Conservation (phyloP, 371 early-diverging fungal genomes). For the Mortierella sp. region DNA sequence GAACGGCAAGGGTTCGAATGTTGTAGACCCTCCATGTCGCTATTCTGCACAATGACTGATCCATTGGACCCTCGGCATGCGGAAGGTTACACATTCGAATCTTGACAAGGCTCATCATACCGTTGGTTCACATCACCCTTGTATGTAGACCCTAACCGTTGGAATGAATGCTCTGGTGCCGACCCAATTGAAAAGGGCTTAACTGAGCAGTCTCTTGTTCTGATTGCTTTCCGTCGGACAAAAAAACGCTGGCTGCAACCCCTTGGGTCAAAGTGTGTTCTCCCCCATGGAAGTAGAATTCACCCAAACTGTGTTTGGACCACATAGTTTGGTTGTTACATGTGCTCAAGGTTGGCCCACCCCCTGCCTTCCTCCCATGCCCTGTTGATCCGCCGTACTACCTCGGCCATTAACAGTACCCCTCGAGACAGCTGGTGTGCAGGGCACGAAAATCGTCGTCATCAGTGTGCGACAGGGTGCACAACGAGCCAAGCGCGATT, state of each 20-base stretch:
- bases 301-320: constrained; percentile 50
- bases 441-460: constrained; percentile 2
- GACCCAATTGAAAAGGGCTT: neutral
- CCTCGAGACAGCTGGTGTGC: neutral
- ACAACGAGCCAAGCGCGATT: neutral
- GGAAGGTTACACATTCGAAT: too few relatives aligned
- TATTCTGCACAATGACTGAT: too few relatives aligned
- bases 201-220: neutral
- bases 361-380: neutral
- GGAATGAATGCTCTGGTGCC: neutral
- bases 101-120: too few relatives aligned
- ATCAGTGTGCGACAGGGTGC: neutral
- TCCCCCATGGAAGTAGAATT: neutral
- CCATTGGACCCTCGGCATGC: too few relatives aligned
- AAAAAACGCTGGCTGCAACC: neutral
- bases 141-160: neutral
- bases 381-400: neutral
- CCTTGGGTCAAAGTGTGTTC: constrained; percentile 20
- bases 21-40: too few relatives aligned
- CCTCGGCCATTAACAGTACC: neutral
- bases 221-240: constrained; percentile 9
- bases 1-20: too few relatives aligned
- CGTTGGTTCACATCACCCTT: neutral
- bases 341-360: neutral
- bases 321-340: constrained; percentile 11